Evolutionary conservation across 768 basidiomycete genomes (phyloP).

Genomic region (Mycena indigotica): DNA sequence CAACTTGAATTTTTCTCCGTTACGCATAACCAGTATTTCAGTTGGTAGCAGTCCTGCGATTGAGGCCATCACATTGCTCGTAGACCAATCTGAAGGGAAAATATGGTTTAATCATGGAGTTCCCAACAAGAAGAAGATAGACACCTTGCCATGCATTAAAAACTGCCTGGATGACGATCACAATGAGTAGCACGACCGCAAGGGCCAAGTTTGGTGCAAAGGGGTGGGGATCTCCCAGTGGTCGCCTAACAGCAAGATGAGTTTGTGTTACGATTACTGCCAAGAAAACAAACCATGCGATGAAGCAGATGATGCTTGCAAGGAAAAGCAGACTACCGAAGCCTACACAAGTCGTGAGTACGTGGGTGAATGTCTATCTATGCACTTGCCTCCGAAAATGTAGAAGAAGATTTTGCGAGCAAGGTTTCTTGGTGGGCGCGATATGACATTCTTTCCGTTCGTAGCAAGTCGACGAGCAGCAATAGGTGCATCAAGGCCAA

Average conservation of each 20-base stretch:
- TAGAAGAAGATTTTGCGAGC: conserved; percentile 50
- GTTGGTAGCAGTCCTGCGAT: conserved; percentile 69
- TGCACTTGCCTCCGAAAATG: conserved; percentile 45
- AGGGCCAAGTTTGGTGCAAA: conserved; percentile 59
- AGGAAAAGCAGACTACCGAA: conserved; percentile 47
- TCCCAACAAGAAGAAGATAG: too few species aligned
- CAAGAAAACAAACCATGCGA: conserved; percentile 42
- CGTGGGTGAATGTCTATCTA: background rate
- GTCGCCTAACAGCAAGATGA: conserved; percentile 47
- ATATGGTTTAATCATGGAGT: background rate
- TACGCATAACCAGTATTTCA: conserved; percentile 62
- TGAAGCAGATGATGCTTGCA: conserved; percentile 56
- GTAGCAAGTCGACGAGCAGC: conserved; percentile 46
- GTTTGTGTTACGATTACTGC: conserved; percentile 6
- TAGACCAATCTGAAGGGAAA: conserved; percentile 50
- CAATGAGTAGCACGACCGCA: conserved; percentile 55
- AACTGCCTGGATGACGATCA: conserved; percentile 38
- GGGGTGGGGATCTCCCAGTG: conserved; percentile 59
- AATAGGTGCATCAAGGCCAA: conserved; percentile 53
- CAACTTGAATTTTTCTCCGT: conserved; percentile 39
- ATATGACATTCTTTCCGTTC: conserved; percentile 54
- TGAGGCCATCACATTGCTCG: conserved; percentile 59
- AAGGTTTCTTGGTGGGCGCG: conserved; percentile 48
- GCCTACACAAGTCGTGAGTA: conserved; percentile 28
- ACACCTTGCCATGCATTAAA: conserved; percentile 51